Evolutionary conservation across 345 rosid genomes (phyloP), one percentile per base, ranked within the genome.

Genomic region (Iberis pinnata): DNA sequence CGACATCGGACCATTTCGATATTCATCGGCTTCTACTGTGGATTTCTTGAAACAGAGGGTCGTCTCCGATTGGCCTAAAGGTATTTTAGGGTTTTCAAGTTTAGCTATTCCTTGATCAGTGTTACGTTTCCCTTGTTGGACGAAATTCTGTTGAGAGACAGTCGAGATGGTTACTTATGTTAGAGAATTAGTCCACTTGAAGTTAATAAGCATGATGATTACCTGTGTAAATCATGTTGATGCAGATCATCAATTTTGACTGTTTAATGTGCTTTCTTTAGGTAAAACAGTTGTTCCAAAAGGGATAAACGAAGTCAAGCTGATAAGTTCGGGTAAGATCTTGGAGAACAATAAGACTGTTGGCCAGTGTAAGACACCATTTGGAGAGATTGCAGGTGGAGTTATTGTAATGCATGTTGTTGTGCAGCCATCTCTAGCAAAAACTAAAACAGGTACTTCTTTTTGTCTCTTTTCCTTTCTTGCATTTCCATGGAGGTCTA

Each of bases 1-100:
- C 18, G 97, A 89, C 48, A 76, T 89, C 75, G 97, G 97, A 7
- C 97, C 97, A 0, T 83, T 89, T 68, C 77, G 79, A 40, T 89
- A 81, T 83, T 78, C 93, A 1, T 42, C 87, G 12, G 75, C 93
- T 0, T 89, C 97, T 7, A 89, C 97, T 4, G 78, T 89, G 4
- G 97, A 89, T 62, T 65, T 80, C 73, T 82, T 89, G 46, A 89
- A 89, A 78, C 97, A 89, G 71, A 70, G 95, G 57, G 78, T 85
- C 43, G 87, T 89, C 57, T 79, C 89, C 26, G 95, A 89, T 76
- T 89, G 95, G 95, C 97, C 97, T 37, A 85, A 78, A 83, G 97
- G 95, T 85, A 60, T 2, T 38, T 45, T 65, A 9, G 39, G 38
- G 41, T 14, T 48, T 25, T 18, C 4, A 26, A 25, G 32, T 31